Evolutionary conservation across 2,329 filamentous ascomycete species (phyloP).

Genomic region (Fusarium hainanense): DNA sequence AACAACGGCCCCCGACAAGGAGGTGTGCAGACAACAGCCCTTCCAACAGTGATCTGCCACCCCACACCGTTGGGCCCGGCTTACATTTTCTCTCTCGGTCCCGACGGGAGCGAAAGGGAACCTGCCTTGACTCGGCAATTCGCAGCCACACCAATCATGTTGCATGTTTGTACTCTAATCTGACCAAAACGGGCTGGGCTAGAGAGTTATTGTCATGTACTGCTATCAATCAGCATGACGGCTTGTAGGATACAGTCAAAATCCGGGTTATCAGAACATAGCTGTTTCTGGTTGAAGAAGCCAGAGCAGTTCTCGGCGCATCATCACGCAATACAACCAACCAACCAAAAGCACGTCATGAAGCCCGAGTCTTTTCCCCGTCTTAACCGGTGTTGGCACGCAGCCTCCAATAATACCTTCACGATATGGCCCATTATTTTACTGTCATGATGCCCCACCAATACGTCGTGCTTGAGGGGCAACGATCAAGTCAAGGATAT

Average conservation of each 20-base stretch:
- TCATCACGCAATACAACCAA: background rate
- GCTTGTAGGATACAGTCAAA: background rate
- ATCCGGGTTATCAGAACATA: background rate
- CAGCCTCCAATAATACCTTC: slow-evolving; percentile 2
- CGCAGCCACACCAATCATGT: slow-evolving; percentile 36
- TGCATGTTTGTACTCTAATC: slow-evolving; percentile 6
- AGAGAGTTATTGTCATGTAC: background rate
- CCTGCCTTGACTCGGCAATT: slow-evolving; percentile 39
- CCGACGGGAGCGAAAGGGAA: slow-evolving; percentile 43
- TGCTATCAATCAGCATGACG: background rate
- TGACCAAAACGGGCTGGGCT: slow-evolving; percentile 10
- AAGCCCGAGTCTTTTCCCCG: background rate
- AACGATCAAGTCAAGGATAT: slow-evolving; percentile 18
- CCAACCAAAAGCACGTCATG: background rate
- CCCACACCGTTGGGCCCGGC: slow-evolving; percentile 42
- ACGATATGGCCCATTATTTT: slow-evolving; percentile 6
- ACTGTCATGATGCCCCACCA: background rate
- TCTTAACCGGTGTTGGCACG: background rate
- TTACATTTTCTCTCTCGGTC: slow-evolving; percentile 37
- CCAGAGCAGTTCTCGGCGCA: background rate
- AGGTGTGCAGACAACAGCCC: slow-evolving; percentile 25
- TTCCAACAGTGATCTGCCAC: slow-evolving; percentile 16
- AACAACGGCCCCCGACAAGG: slow-evolving; percentile 12
- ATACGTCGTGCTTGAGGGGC: slow-evolving; percentile 11
- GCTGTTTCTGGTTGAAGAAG: background rate